Evolutionary conservation across 148 eudicot genomes (phyloP).

Genomic region (Agrostemma githago): DNA sequence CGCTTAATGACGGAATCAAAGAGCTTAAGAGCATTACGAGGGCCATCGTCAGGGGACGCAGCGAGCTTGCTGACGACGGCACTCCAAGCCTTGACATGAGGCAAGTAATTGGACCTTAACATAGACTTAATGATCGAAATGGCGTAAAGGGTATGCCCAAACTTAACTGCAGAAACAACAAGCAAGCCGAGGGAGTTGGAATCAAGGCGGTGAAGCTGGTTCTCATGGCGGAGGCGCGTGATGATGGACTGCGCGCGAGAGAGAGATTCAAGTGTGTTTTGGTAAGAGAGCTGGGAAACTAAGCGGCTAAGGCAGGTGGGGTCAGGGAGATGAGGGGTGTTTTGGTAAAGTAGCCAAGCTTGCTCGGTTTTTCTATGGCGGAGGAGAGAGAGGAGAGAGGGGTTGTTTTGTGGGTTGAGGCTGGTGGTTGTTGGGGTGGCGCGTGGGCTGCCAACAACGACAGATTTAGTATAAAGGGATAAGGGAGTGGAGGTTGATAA

Average conservation of each 20-base stretch:
- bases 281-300: constrained; percentile 71
- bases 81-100: constrained; percentile 96
- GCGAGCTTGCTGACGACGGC: constrained; percentile 77
- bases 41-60: constrained; percentile 63
- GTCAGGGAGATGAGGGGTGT: constrained; percentile 48
- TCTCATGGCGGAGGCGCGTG: constrained; percentile 70
- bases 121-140: constrained; percentile 70
- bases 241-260: constrained; percentile 77
- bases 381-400: constrained; percentile 63
- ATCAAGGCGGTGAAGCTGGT: constrained; percentile 88
- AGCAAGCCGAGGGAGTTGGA: constrained; percentile 84
- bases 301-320: constrained; percentile 86
- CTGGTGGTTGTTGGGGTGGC: constrained; percentile 24
- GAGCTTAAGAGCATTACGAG: constrained; percentile 50
- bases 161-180: constrained; percentile 66
- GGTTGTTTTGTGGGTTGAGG: constrained; percentile 12
- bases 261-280: constrained; percentile 46
- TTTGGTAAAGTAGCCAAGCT: constrained; percentile 62
- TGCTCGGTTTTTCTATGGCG: constrained; percentile 74
- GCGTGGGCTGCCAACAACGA: constrained; percentile 18
- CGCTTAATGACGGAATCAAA: constrained; percentile 42
- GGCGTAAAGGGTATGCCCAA: constrained; percentile 71
- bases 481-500: constrained; percentile 26
- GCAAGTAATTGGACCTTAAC: constrained; percentile 75
- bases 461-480: constrained; percentile 16